Conservation (phyloP, 164 flowering plant species). For the Nymphaea colorata region DNA sequence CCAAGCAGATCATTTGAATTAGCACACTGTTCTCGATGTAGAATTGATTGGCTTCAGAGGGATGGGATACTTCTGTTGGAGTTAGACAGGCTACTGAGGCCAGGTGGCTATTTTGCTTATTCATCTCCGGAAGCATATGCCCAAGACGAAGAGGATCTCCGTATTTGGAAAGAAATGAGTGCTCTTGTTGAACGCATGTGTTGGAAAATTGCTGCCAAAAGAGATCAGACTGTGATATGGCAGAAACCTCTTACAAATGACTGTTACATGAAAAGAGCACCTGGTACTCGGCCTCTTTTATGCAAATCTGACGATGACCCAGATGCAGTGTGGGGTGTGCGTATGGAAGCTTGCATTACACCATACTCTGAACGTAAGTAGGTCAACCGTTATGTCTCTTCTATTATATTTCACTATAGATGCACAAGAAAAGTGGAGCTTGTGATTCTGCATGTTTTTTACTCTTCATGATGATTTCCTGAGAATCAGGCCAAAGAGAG, state of each 20-base stretch:
- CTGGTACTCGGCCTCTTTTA: constrained; percentile 76
- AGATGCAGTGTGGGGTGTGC: constrained; percentile 62
- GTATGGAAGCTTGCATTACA: constrained; percentile 79
- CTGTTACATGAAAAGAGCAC: constrained; percentile 63
- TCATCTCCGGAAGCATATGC: constrained; percentile 98
- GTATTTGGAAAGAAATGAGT: constrained; percentile 86
- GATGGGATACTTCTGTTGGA: constrained; percentile 88
- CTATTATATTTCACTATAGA: neutral
- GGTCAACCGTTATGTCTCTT: neutral
- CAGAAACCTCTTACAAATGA: constrained; percentile 75
- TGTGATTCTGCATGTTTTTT: neutral
- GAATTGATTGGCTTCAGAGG: constrained; percentile 95
- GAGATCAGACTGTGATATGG: constrained; percentile 89
- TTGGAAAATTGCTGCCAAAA: constrained; percentile 73
- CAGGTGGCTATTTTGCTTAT: constrained; percentile 93
- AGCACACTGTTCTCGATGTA: constrained; percentile 91
- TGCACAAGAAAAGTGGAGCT: neutral
- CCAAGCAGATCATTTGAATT: constrained; percentile 94
- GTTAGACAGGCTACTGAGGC: constrained; percentile 79
- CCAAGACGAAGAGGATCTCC: constrained; percentile 79
- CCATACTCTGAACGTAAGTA: constrained; percentile 84
- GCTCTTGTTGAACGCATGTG: constrained; percentile 87
- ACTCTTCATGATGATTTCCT: too few species aligned
- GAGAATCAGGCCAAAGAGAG: too few species aligned
- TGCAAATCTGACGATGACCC: constrained; percentile 80